phyloP scores from a whole-genome alignment of 2,329 filamentous ascomycete genomes.

The Pseudocercospora crystallina region DNA sequence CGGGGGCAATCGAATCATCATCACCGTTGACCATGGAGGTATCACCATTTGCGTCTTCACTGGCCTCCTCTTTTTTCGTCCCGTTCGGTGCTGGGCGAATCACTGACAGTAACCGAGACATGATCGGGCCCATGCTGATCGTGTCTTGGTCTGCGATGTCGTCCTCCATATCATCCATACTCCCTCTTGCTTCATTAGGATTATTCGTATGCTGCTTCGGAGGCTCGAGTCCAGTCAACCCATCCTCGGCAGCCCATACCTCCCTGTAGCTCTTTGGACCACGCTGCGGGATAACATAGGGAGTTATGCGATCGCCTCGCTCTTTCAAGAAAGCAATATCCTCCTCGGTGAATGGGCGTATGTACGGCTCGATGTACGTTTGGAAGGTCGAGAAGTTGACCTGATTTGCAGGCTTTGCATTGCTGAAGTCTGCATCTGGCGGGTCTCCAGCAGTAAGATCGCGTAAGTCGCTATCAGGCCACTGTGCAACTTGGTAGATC shows the following conservation, averaged over 20 bases:
- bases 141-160: constrained; percentile 84
- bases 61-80: constrained; percentile 51
- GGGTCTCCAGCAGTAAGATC: constrained; percentile 85
- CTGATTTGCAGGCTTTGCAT: constrained; percentile 87
- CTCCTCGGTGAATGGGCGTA: constrained; percentile 85
- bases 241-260: constrained; percentile 92
- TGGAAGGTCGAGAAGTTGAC: constrained; percentile 91
- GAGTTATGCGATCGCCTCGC: constrained; percentile 73
- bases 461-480: constrained; percentile 75
- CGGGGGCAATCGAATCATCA: constrained; percentile 40
- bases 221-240: constrained; percentile 70
- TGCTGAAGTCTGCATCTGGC: constrained; percentile 94
- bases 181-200: constrained; percentile 79
- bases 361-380: constrained; percentile 89
- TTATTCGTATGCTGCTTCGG: constrained; percentile 64
- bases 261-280: constrained; percentile 85
- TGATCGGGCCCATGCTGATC: constrained; percentile 82
- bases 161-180: constrained; percentile 83
- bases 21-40: constrained; percentile 42
- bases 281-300: constrained; percentile 82
- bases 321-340: constrained; percentile 92
- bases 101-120: constrained; percentile 75
- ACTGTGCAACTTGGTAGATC: constrained; percentile 83
- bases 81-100: constrained; percentile 67
- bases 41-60: constrained; percentile 49